Evolutionary conservation across 169 alveolate genomes (phyloP), one percentile per base, ranked within the genome.

Genomic region (Eimeria praecox): DNA sequence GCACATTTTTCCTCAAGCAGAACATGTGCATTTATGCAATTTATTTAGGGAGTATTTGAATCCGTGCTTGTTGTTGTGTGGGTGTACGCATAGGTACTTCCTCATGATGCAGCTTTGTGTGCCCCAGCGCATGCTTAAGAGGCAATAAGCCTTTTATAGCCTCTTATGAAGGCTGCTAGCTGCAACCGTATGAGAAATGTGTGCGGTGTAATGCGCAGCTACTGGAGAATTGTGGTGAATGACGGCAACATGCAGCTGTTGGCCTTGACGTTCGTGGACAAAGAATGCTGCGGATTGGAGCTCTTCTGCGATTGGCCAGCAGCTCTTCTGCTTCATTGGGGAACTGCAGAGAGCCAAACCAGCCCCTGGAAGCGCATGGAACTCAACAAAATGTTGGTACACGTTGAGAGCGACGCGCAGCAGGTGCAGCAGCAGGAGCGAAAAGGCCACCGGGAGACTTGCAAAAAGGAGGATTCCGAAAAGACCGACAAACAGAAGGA

Each of bases 251-350:
- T 87, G 93, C 93, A 87, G 49, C 82, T 87, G 8, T 6, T 87
- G 93, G 75, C 71, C 22, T 27, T 87, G 93, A 87, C 93, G n/a
- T 87, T 59, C 71, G 93, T 54, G 20, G 59, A 62, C 93, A 87
- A 62, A 24, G 93, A 62, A 38, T 44, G 64, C 56, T 87, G 93
- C 82, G 93, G 93, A n/a, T 12, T 87, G 46, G 93, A 87, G n/a
- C 40, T 87, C 66, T 87, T 87, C 49, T 87, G 93, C 93, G 52
- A 87, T 30, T 87, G 93, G 93, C 93, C 93, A 35, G 93, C 93
- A 0, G 93, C 93, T 62, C 82, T 87, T 46, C 52, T 87, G 93
- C 82, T 87, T 22, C 93, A 87, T 30, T 87, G 93, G 93, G 93
- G 93, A 27, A 87, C 93, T 9, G 78, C 66, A 27, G 93, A 62